These are phyloP conservation scores for Asterochloris erici DNA, from an alignment of 139 green algal genomes.

Conservation along the genomic window DNA sequence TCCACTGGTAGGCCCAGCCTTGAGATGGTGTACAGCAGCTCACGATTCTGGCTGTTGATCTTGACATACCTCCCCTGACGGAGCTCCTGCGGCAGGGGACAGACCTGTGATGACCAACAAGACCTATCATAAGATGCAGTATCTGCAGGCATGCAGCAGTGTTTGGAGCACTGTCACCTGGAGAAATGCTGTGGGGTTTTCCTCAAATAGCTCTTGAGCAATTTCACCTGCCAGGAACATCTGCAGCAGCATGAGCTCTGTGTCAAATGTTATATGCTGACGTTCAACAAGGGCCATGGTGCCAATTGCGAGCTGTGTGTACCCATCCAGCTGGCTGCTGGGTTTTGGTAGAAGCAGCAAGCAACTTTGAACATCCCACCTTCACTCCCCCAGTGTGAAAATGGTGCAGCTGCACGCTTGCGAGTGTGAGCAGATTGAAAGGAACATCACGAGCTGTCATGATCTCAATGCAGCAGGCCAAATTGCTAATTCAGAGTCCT, in stretches of 20 bases:
- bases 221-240: slow-evolving; percentile 73
- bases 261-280: too few relatives aligned
- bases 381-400: neutral
- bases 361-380: neutral
- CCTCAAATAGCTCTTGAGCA: slow-evolving; percentile 69
- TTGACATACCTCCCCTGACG: slow-evolving; percentile 63
- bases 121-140: too few relatives aligned
- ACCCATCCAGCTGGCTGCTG: neutral
- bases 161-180: slow-evolving; percentile 39
- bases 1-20: slow-evolving; percentile 68
- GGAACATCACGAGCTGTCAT: neutral
- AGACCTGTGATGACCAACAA: neutral
- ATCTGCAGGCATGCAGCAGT: slow-evolving; percentile 1
- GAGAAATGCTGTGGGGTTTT: slow-evolving; percentile 65
- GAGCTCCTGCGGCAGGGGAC: slow-evolving; percentile 51
- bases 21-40: slow-evolving; percentile 53
- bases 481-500: too few relatives aligned
- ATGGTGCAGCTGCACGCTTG: neutral
- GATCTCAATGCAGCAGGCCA: too few relatives aligned
- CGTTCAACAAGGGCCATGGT: too few relatives aligned
- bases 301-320: neutral
- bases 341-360: too few relatives aligned
- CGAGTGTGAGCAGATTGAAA: neutral
- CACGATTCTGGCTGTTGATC: slow-evolving; percentile 33
- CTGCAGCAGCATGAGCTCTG: slow-evolving; percentile 27